Percentiles rank a stretch among this genome's conserved stretches.
Evolutionary conservation across 345 rosid species (phyloP).

Genomic region (Citrus inodora): DNA sequence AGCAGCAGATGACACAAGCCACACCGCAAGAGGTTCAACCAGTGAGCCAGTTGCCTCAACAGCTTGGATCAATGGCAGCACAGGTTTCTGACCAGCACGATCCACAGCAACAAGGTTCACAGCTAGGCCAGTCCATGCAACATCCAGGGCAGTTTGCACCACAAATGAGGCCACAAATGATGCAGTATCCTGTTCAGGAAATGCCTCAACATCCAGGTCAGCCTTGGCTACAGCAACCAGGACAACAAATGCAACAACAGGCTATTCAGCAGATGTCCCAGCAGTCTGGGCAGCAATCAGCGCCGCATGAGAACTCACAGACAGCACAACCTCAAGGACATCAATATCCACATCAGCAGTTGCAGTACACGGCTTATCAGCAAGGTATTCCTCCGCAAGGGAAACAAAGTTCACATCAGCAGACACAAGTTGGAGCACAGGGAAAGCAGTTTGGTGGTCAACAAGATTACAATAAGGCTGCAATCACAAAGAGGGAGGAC

Average conservation of each 20-base stretch:
- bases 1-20: conserved; percentile 30
- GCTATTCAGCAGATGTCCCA: conserved; percentile 41
- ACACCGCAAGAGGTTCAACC: conserved; percentile 42
- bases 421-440: conserved; percentile 45
- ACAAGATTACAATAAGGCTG: conserved; percentile 41
- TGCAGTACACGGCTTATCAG: conserved; percentile 58
- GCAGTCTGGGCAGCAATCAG: conserved; percentile 41
- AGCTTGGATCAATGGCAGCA: conserved; percentile 21
- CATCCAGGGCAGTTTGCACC: conserved; percentile 44
- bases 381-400: conserved; percentile 46
- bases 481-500: conserved; percentile 50
- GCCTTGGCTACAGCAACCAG: conserved; percentile 42
- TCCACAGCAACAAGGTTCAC: conserved; percentile 36
- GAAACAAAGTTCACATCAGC: conserved; percentile 48
- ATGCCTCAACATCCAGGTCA: conserved; percentile 48
- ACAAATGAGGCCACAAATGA: conserved; percentile 51
- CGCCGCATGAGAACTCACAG: conserved; percentile 39
- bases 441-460: conserved; percentile 53
- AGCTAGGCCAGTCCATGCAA: conserved; percentile 39
- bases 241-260: conserved; percentile 51
- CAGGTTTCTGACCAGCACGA: conserved; percentile 41
- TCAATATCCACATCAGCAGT: conserved; percentile 55
- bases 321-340: conserved; percentile 45
- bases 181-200: conserved; percentile 63
- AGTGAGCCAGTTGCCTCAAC: conserved; percentile 44